Conservation (phyloP, 108 stramenopile genomes). For the Aurantiochytrium sp. region DNA sequence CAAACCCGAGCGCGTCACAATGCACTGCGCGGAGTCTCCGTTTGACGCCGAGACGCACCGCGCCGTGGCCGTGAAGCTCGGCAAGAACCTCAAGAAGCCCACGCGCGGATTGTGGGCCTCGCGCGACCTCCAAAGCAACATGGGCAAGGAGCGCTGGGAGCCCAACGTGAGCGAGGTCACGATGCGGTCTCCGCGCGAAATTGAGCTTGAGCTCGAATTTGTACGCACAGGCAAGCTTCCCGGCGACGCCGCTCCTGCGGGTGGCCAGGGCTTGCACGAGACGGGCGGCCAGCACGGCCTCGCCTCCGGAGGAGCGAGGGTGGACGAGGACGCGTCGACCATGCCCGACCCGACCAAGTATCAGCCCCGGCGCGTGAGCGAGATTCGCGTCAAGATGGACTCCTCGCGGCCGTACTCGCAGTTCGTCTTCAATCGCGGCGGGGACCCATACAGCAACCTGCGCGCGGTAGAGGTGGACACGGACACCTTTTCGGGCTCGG, state of each 20-base stretch:
- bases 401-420: neutral
- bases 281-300: too few species aligned
- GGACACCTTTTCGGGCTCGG: neutral
- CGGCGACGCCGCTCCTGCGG: neutral
- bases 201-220: neutral
- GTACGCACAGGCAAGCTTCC: neutral
- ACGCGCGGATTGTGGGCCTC: neutral
- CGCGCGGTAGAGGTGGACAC: neutral
- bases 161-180: neutral
- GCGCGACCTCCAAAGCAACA: neutral
- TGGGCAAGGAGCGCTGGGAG: neutral
- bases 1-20: neutral
- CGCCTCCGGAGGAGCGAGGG: too few species aligned
- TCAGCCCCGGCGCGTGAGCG: neutral
- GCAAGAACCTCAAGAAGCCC: neutral
- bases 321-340: too few species aligned
- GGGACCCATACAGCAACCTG: neutral
- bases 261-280: too few species aligned
- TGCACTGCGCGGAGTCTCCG: neutral
- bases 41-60: neutral
- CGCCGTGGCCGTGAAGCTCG: neutral
- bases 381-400: slow-evolving; percentile 29
- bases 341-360: neutral
- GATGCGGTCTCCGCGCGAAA: neutral
- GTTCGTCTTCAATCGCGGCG: slow-evolving; percentile 6